phyloP scores from a whole-genome alignment of 345 rosid genomes.

The Acer campestre region DNA sequence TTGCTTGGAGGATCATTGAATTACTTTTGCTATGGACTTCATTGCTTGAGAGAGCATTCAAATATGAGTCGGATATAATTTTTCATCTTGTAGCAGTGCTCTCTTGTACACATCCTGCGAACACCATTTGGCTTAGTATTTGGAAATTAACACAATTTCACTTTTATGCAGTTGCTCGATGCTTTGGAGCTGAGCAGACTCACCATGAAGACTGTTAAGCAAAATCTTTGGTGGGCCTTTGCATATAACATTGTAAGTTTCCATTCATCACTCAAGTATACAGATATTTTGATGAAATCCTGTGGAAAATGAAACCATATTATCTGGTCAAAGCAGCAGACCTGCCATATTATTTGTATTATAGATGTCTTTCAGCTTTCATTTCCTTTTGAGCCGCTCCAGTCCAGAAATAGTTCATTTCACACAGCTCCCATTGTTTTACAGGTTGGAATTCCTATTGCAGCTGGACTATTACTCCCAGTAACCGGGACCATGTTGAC shows the following conservation, averaged over 20 bases:
- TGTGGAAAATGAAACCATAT: not conserved
- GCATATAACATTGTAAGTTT: slow-evolving; percentile 91
- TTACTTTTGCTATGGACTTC: no score
- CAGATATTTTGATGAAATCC: not conserved
- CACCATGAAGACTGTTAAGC: slow-evolving; percentile 97
- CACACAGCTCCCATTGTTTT: not conserved
- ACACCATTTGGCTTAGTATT: no score
- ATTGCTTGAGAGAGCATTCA: no score
- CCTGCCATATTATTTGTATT: not conserved
- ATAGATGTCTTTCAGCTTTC: not conserved
- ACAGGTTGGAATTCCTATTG: slow-evolving; percentile 90
- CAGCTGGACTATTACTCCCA: slow-evolving; percentile 88
- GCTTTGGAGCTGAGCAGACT: slow-evolving; percentile 90
- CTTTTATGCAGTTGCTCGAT: slow-evolving; percentile 72
- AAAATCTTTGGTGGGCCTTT: slow-evolving; percentile 99
- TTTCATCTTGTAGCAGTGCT: no score
- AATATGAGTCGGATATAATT: no score
- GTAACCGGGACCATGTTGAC: slow-evolving; percentile 83
- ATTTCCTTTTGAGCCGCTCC: not conserved
- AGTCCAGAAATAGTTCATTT: not conserved
- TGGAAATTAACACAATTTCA: slow-evolving; percentile 14
- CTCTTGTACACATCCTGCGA: no score
- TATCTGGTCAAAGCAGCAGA: not conserved
- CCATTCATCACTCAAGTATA: not conserved
- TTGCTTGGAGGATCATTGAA: no score